A percentile compares a stretch with the other conserved stretches of the same genome.
Evolutionary conservation across 768 basidiomycete species (phyloP).

Genomic region (Leucocoprinus birnbaumii): DNA sequence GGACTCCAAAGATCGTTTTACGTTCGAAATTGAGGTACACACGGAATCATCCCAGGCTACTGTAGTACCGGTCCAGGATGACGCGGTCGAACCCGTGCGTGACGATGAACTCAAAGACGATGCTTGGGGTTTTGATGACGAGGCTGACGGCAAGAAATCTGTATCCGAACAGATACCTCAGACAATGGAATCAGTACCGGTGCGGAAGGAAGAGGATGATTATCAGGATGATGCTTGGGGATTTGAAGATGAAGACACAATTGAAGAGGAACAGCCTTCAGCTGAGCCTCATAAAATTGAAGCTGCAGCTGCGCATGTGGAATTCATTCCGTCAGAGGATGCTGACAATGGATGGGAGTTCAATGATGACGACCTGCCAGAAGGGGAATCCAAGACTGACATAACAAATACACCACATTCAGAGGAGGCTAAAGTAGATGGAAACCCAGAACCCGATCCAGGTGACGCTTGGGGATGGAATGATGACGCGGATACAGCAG

Average conservation of each 20-base stretch:
- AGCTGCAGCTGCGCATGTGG: conserved; percentile 16
- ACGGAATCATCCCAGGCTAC: conserved; percentile 26
- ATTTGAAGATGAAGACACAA: conserved; percentile 38
- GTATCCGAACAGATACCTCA: conserved; percentile 17
- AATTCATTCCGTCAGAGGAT: conserved; percentile 23
- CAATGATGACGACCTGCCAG: conserved; percentile 35
- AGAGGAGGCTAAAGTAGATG: conserved; percentile 12
- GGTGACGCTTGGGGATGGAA: conserved; percentile 80
- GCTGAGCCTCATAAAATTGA: background rate
- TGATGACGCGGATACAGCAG: conserved; percentile 38
- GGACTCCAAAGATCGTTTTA: conserved; percentile 36
- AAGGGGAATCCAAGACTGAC: conserved; percentile 5
- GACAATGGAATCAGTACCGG: conserved; percentile 4
- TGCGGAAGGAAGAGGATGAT: conserved; percentile 17
- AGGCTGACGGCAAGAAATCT: background rate
- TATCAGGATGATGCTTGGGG: conserved; percentile 45
- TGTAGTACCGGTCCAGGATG: conserved; percentile 27
- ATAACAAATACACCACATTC: background rate
- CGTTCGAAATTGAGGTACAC: conserved; percentile 32
- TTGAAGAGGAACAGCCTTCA: background rate
- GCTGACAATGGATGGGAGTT: conserved; percentile 50
- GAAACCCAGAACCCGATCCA: conserved; percentile 37
- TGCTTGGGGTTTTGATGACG: conserved; percentile 29
- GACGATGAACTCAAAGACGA: conserved; percentile 37
- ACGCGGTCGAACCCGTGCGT: conserved; percentile 23